Conservation (phyloP, 768 basidiomycete genomes). For the Amanita rimosa region DNA sequence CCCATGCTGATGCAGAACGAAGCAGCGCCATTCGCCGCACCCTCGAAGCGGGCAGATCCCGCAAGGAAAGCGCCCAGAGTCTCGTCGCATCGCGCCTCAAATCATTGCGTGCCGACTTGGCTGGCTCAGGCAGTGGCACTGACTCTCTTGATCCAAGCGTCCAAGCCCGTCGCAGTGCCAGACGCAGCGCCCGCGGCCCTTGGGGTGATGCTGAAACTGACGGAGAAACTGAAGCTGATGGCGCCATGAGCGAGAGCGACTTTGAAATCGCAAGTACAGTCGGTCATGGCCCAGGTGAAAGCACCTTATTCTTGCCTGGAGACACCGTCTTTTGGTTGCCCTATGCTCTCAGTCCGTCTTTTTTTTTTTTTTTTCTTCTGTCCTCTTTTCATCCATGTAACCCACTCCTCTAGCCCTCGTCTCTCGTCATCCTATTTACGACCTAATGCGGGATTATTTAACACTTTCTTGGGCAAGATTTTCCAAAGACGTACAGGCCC, state of each 20-base stretch:
- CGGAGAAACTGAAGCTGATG: slow-evolving; percentile 63
- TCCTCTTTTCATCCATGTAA: neutral
- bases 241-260: slow-evolving; percentile 78
- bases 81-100: slow-evolving; percentile 59
- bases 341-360: slow-evolving; percentile 70
- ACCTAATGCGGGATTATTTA: slow-evolving; percentile 90
- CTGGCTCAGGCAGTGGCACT: slow-evolving; percentile 28
- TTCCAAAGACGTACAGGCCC: slow-evolving; percentile 88
- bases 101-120: slow-evolving; percentile 44
- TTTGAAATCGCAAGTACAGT: slow-evolving; percentile 74
- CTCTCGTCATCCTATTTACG: slow-evolving; percentile 89
- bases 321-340: slow-evolving; percentile 95
- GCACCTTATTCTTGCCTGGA: slow-evolving; percentile 78
- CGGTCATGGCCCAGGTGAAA: slow-evolving; percentile 77
- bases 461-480: slow-evolving; percentile 94
- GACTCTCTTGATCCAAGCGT: slow-evolving; percentile 32
- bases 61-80: slow-evolving; percentile 74
- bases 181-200: slow-evolving; percentile 51
- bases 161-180: slow-evolving; percentile 47
- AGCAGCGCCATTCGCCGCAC: slow-evolving; percentile 76
- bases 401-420: slow-evolving; percentile 50
- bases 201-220: slow-evolving; percentile 73
- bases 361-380: neutral
- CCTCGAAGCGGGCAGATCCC: slow-evolving; percentile 64
- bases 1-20: slow-evolving; percentile 85